Evolutionary conservation across 352 stramenopile species (phyloP).

Genomic region (Phytophthora hibernalis): DNA sequence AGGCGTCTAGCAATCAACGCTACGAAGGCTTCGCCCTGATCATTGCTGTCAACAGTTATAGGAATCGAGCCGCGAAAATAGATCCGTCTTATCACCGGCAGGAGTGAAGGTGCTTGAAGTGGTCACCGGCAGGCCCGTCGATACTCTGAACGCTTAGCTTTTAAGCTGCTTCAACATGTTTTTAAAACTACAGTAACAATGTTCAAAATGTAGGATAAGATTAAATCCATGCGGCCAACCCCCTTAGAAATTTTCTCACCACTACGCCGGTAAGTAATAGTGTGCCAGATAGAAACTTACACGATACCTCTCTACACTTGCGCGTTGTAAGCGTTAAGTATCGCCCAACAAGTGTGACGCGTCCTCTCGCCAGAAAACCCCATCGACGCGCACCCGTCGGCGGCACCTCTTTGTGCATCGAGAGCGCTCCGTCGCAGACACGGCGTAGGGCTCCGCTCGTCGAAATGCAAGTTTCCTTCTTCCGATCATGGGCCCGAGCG

Average conservation of each 20-base stretch:
- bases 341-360: neutral
- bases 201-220: no score
- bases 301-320: neutral
- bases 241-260: no score
- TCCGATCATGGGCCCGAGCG: no score
- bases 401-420: neutral
- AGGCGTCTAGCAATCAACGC: neutral
- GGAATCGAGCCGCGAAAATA: neutral
- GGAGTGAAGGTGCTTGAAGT: neutral
- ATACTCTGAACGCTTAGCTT: no score
- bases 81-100: neutral
- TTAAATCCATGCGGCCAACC: no score
- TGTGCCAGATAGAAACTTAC: no score
- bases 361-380: neutral
- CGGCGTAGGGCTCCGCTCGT: neutral
- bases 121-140: neutral
- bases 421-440: slow-evolving; percentile 1
- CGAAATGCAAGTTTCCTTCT: neutral
- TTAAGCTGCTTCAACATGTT: no score
- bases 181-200: no score
- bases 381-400: neutral
- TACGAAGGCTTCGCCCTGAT: neutral
- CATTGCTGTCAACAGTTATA: neutral
- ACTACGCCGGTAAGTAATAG: no score
- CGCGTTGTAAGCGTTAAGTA: neutral